Base-by-base conservation (phyloP, 2,329 filamentous ascomycete species). In the Ilyonectria mors-panacis region DNA sequence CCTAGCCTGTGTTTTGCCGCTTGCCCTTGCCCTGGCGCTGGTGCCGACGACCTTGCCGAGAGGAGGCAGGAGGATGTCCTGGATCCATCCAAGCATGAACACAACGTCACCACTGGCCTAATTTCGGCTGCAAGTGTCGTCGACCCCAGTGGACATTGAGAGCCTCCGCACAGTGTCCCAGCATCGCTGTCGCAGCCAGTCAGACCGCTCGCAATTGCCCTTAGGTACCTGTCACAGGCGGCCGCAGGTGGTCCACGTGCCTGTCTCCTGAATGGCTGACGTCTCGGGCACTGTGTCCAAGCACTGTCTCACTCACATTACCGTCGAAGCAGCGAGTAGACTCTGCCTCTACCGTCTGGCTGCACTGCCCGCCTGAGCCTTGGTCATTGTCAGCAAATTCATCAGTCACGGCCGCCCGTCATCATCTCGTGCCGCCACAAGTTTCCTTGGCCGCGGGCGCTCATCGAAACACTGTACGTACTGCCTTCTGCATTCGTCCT, bases 171-270 rank as follows among this genome's bases (percentile, higher is more conserved):
- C 70, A 59, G 68, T 71, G 60, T 57, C 50, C 21, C 48, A 28
- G 15, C 13, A 26, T 59, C 12, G 37, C 54, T 33, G 21, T 17
- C 35, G 48, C 48, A 37, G 48, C 65, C 72, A 73, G 53, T 73
- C 55, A 71, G 58, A 59, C 55, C 63, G 50, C 56, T 55, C 26
- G 48, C 33, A 71, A 67, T 68, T 68, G 57, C 66, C 67, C 55
- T 67, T 66, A 73, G 67, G 72, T 70, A 62, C 67, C 61, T 70
- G 71, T 72, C 70, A 75, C 59, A 65, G 47, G 59, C 61, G 55
- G 12, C 45, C 55, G 59, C 63, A 69, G 55, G 53, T 45, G 64
- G 60, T 66, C 72, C 72, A 75, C 72, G 72, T 75, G 67, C 62
- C 7, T 44, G 54, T 45, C 53, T 17, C 70, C 65, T 51, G 66